Base-by-base conservation (phyloP, 1,284 basidiomycete species). In the Chalciporus sp. region DNA sequence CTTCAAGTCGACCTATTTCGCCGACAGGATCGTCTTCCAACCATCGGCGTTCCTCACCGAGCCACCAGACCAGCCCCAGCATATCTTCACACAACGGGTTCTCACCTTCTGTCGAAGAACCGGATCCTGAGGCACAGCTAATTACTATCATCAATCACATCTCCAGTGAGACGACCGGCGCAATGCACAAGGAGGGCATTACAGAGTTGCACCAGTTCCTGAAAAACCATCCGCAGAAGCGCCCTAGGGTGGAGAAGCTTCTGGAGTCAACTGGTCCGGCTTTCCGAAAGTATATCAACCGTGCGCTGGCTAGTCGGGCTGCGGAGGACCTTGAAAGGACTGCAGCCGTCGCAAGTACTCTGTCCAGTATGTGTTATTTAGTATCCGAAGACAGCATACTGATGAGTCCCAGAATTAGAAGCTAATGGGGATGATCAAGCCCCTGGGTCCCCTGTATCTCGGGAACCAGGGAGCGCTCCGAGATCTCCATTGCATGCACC, bases 201-300 rank as follows among this genome's bases (percentile, higher is more conserved):
- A 95, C 93, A n/a, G 94, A 95, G 62, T 76, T 99, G 40, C 94
- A 98, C 68, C 88, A 95, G 43, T 98, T 95, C 77, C 76, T 97
- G 63, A 96, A 96, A 72, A 86, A 86, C 28, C 86, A 98, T 66
- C 96, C 95, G 0, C 89, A 94, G 61, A 95, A 95, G 69, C 84
- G 88, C 64, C 76, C 83, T 5, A 87, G 89, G 54, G 92, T 98
- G 16, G 92, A 95, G 61, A 88, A 91, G 65, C 81, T 94, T 74
- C 76, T 94, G 6, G 89, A 93, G 64, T 83, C 86, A 3, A 92
- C 91, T 2, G 90, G 90, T 2, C 81, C 90, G 26, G 88, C 88
- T 1, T 93, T 93, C 75, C 80, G 87, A 51, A 92, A 92, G 68
- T 93, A 93, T 62, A 92, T 93, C 62, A 89, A 84, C 39, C 82